Conservation (phyloP, 2,329 filamentous ascomycete genomes). For the Pleurostoma richardsiae region DNA sequence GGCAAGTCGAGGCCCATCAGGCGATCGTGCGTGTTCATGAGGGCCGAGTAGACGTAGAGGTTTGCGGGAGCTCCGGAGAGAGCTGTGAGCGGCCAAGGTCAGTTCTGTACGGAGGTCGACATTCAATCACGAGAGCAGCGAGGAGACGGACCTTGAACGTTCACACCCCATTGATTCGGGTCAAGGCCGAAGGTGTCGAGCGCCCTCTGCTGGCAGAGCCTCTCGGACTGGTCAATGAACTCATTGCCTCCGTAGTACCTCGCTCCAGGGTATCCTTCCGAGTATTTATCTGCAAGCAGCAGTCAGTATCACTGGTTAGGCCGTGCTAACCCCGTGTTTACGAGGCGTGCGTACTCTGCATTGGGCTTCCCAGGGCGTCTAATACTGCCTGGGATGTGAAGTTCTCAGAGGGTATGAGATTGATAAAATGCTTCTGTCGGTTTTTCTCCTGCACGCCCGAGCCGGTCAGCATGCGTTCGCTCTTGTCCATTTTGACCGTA, state of each 20-base stretch:
- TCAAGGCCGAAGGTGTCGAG: slow-evolving; percentile 82
- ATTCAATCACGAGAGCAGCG: neutral
- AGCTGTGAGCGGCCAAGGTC: slow-evolving; percentile 39
- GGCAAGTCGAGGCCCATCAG: slow-evolving; percentile 96
- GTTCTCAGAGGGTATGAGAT: slow-evolving; percentile 92
- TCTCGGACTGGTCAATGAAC: slow-evolving; percentile 87
- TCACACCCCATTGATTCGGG: slow-evolving; percentile 89
- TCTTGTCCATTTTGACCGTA: neutral
- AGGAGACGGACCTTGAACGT: slow-evolving; percentile 70
- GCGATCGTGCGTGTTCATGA: slow-evolving; percentile 88
- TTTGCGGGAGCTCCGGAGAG: slow-evolving; percentile 73
- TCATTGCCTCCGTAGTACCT: slow-evolving; percentile 97
- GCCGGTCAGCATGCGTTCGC: slow-evolving; percentile 4
- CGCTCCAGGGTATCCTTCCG: slow-evolving; percentile 93
- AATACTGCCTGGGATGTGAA: slow-evolving; percentile 91
- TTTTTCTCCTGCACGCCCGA: slow-evolving; percentile 71
- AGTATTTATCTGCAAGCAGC: slow-evolving; percentile 75
- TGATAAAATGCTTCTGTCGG: slow-evolving; percentile 97
- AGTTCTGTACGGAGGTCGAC: too few relatives aligned
- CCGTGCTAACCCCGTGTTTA: too few relatives aligned
- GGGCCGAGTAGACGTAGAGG: slow-evolving; percentile 89
- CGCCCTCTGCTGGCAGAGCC: slow-evolving; percentile 84
- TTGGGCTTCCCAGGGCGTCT: slow-evolving; percentile 86
- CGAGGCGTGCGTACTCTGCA: slow-evolving; percentile 64
- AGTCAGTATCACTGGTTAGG: neutral